Evolutionary conservation across 768 basidiomycete genomes (phyloP), one percentile per base, ranked within the genome.

Genomic region (Rhodotorula paludigena): DNA sequence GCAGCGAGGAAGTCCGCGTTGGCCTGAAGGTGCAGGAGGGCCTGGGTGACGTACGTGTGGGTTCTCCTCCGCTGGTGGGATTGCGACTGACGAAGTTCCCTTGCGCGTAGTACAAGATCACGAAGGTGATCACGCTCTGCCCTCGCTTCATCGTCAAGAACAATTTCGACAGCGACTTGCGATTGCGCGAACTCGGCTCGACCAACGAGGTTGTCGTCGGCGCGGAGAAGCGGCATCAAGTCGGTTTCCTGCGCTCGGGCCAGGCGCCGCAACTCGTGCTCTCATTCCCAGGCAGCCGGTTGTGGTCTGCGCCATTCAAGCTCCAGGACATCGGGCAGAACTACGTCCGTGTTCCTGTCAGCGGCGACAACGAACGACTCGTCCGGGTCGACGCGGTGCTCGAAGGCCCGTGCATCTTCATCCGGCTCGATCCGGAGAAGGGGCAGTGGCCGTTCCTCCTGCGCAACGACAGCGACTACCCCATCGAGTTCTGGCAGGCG

Each of bases 11-110:
- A 76, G 82, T 86, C 59, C 89, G 92, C 76, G 78, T 90, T 53
- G 96, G 94, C 3, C 74, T 99, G 45, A 93, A 92, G 9, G 98
- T 93, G 85, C 83, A 84, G 25, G 92, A 94, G 78, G 96, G 93
- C 3, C 81, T 87, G n/a, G 96, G 96, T 42, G 97, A 96, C 68
- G 80, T 80, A 41, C 59, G 79, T 66, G 10, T 0, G 20, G 23
- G 23, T 51, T 5, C 1, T 35, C n/a, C 36, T 35, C n/a, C 23
- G 10, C 28, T 23, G n/a, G 16, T 32, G 14, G 30, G 7, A 21
- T n/a, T 5, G 14, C 30, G 28, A n/a, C 47, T 57, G 49, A 32
- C 38, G n/a, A n/a, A 38, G 8, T 7, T 12, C n/a, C n/a, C 32
- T 28, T 30, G 5, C 38, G 32, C 44, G 30, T 72, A 81, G 81